Conservation (phyloP, 2,329 filamentous ascomycete species). For the Diaporthe humulicola region DNA sequence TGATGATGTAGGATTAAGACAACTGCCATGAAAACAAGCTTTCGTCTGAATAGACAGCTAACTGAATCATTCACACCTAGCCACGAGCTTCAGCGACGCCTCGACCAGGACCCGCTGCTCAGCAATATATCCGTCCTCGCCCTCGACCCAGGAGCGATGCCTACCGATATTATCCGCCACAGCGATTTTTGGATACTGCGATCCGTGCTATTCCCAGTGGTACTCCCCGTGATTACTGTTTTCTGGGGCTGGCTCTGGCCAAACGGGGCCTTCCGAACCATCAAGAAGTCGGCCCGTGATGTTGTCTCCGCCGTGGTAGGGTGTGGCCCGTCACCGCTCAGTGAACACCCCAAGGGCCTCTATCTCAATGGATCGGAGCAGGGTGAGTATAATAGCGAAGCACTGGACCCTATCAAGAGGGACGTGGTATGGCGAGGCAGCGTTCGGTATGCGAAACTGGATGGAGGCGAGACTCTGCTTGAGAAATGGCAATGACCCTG, state of each 20-base stretch:
- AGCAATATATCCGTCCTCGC: neutral
- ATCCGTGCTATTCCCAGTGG: neutral
- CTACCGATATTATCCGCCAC: neutral
- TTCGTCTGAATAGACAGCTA: neutral
- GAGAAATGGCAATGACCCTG: neutral
- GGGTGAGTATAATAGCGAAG: neutral
- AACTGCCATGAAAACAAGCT: too few species aligned
- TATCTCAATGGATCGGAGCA: neutral
- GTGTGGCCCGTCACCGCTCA: slow-evolving; percentile 29
- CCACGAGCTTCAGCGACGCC: slow-evolving; percentile 17
- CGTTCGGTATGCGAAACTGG: neutral
- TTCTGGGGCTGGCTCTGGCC: neutral
- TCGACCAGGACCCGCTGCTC: slow-evolving; percentile 3
- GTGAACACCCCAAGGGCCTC: slow-evolving; percentile 5
- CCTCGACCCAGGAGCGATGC: slow-evolving; percentile 1
- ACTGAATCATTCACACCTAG: neutral
- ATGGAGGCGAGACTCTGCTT: neutral
- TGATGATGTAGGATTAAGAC: neutral
- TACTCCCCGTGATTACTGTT: neutral
- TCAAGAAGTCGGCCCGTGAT: slow-evolving; percentile 2
- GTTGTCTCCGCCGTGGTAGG: neutral
- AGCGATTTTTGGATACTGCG: neutral
- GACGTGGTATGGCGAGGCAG: slow-evolving; percentile 9
- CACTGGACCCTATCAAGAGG: neutral
- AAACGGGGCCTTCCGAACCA: slow-evolving; percentile 1